Base-by-base conservation (phyloP, 2,329 filamentous ascomycete genomes). In the Albophoma yamanashiensis region DNA sequence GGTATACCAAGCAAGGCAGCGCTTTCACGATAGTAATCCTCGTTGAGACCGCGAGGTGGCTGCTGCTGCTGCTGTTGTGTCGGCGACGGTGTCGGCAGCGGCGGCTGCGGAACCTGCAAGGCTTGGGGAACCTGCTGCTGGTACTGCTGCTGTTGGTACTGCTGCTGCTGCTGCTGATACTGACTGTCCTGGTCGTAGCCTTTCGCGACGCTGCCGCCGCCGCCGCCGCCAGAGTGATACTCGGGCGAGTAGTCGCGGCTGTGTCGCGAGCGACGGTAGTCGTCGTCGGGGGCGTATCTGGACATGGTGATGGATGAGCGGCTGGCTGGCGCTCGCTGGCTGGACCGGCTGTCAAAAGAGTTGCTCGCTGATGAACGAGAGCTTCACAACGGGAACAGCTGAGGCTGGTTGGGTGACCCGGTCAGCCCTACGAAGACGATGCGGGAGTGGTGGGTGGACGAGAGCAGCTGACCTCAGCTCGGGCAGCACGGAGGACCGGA, bases 191-290 rank as follows among this genome's bases (percentile, higher is more conserved):
- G 45, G 47, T 56, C 59, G 20, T 53, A 58, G 36, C 25, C 34
- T 17, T 39, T 57, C 22, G 17, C 38, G 50, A n/a, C 27, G 27
- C 4, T 52, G 27, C 25, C 27, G 50, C 31, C 20, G 57, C 60
- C 65, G 55, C 64, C 64, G 27, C 65, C 68, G 53, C 70, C 69
- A 6, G 71, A 70, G 63, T 67, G 64, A 60, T 70, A 69, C 34
- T 71, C 70, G 15, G 72, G 71, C 12, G 71, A 73, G 52, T 70
- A 64, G 58, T 69, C 67, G 56, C 67, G 67, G 39, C 64, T 66
- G 56, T 50, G 64, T 56, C 66, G 68, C 38, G 58, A 42, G 36
- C 64, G 63, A 38, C 64, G 64, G 57, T 59, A 60, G 57, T 68
- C 65, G 50, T 67, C 64, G 58, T 73, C 68, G 47, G 68, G 67